Percentiles rank a stretch among this genome's conserved stretches.
phyloP scores from a whole-genome alignment of 2,329 filamentous ascomycete species.

The Claviceps monticola region DNA sequence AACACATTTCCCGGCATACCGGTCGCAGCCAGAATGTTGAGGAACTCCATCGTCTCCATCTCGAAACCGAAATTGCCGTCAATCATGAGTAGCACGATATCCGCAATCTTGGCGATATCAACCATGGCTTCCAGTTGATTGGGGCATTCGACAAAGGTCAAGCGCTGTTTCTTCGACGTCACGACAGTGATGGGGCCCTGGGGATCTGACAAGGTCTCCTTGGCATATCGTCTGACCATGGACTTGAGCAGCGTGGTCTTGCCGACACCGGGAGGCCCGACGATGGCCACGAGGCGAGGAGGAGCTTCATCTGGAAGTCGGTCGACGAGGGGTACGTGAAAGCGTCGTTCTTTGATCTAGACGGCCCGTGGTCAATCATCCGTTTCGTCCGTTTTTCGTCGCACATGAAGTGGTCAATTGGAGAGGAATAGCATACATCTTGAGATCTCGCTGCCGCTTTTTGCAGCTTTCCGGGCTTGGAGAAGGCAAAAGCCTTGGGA shows the following conservation, averaged over 20 bases:
- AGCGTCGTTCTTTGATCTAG: constrained; percentile 83
- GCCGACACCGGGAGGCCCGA: constrained; percentile 86
- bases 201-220: constrained; percentile 82
- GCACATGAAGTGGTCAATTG: neutral
- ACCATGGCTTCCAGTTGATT: constrained; percentile 95
- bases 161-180: constrained; percentile 84
- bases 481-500: constrained; percentile 80
- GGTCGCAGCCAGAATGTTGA: constrained; percentile 83
- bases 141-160: constrained; percentile 96
- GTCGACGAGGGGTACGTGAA: constrained; percentile 95
- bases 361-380: neutral
- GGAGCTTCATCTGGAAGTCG: constrained; percentile 90
- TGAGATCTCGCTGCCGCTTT: constrained; percentile 60
- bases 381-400: neutral
- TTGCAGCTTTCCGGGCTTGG: constrained; percentile 66
- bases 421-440: constrained; percentile 38
- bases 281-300: constrained; percentile 82
- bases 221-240: constrained; percentile 83
- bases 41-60: constrained; percentile 99
- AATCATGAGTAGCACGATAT: constrained; percentile 95
- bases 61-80: constrained; percentile 98
- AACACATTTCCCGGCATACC: constrained; percentile 99
- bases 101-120: constrained; percentile 90
- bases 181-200: constrained; percentile 90
- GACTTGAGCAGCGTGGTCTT: constrained; percentile 96